Evolutionary conservation across 2,329 filamentous ascomycete species (phyloP).

Genomic region (Cladosporium phlei): DNA sequence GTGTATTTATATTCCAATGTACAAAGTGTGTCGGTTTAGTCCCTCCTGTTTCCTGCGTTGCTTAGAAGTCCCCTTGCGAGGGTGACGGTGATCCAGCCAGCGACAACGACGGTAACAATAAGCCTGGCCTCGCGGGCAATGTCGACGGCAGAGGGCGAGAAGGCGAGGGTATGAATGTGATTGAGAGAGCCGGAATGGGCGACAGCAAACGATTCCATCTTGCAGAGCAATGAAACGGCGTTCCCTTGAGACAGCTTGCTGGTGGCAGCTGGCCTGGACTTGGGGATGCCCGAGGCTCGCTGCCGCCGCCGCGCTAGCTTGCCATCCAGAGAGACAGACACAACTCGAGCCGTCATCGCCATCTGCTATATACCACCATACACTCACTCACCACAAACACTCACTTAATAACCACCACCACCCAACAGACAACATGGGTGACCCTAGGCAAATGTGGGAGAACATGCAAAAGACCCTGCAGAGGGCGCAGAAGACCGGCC

Average conservation of each 20-base stretch:
- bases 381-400: not conserved
- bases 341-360: conserved; percentile 4
- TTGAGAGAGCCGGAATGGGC: conserved; percentile 31
- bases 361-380: not conserved
- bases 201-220: conserved; percentile 32
- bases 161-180: conserved; percentile 49
- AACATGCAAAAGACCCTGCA: conserved; percentile 59
- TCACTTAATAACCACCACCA: not conserved
- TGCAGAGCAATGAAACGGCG: not conserved
- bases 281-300: not conserved
- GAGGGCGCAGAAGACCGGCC: conserved; percentile 44
- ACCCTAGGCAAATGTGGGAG: conserved; percentile 63
- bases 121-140: conserved; percentile 50
- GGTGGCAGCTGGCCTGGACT: conserved; percentile 1
- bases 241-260: not conserved
- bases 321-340: conserved; percentile 1
- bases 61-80: conserved; percentile 21
- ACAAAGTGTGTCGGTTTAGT: conserved; percentile 11
- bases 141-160: conserved; percentile 46
- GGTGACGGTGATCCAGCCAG: conserved; percentile 30
- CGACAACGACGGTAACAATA: conserved; percentile 46
- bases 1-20: not conserved
- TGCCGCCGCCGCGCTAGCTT: conserved; percentile 7
- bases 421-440: conserved; percentile 32
- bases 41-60: conserved; percentile 18